Conservation (phyloP, 2,329 filamentous ascomycete genomes). For the Ascochyta lentis region DNA sequence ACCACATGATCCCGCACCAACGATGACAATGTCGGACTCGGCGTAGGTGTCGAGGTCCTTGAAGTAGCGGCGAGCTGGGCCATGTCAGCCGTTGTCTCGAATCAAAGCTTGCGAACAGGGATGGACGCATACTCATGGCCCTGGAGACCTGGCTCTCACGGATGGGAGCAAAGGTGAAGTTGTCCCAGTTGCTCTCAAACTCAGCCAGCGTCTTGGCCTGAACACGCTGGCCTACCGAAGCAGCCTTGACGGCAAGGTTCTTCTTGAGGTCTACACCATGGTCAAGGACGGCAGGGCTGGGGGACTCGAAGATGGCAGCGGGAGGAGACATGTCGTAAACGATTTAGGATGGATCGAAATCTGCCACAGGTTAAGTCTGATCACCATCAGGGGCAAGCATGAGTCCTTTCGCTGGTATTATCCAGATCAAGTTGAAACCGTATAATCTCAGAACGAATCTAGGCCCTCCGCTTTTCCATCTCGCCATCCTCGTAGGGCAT, state of each 20-base stretch:
- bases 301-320: constrained; percentile 66
- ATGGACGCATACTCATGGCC: constrained; percentile 69
- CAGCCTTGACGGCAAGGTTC: constrained; percentile 56
- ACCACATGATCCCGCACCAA: constrained; percentile 88
- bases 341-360: constrained; percentile 43
- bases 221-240: constrained; percentile 52
- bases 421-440: constrained; percentile 97
- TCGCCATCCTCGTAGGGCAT: background rate
- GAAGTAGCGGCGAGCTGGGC: constrained; percentile 78
- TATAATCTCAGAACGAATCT: constrained; percentile 80
- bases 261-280: constrained; percentile 46
- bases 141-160: constrained; percentile 91
- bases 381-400: constrained; percentile 67
- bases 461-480: constrained; percentile 13
- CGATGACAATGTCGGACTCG: constrained; percentile 92
- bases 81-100: constrained; percentile 3
- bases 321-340: constrained; percentile 73
- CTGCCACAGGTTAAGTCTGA: constrained; percentile 41
- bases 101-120: background rate
- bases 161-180: constrained; percentile 84
- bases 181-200: constrained; percentile 79
- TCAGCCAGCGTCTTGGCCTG: constrained; percentile 66
- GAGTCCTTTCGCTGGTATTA: constrained; percentile 99
- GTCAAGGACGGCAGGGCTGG: constrained; percentile 58
- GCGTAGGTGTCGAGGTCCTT: constrained; percentile 85